Evolutionary conservation across 208 protist species (phyloP).

Genomic region (Wallacemonas rigidus): DNA sequence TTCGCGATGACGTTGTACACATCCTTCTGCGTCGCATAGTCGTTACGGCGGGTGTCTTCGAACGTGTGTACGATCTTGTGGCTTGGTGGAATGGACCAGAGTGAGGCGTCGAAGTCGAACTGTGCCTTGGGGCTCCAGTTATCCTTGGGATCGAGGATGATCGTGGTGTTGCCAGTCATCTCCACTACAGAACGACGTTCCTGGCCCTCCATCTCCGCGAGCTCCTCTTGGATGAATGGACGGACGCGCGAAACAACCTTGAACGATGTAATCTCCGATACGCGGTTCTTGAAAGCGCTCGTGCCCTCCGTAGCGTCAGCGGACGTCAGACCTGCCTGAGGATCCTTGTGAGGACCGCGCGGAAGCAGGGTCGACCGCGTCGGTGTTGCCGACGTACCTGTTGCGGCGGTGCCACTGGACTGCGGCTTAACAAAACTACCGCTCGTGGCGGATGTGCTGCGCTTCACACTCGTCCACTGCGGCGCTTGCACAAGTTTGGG

Average conservation of each 20-base stretch:
- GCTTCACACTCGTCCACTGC: slow-evolving; percentile 13
- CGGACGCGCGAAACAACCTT: slow-evolving; percentile 83
- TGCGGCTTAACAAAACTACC: neutral
- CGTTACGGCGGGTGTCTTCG: slow-evolving; percentile 69
- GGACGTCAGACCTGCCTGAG: slow-evolving; percentile 35
- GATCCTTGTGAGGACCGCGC: slow-evolving; percentile 14
- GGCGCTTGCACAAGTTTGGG: slow-evolving; percentile 64
- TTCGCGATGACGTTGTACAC: slow-evolving; percentile 92
- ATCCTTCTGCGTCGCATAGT: slow-evolving; percentile 82
- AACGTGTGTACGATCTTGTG: slow-evolving; percentile 87
- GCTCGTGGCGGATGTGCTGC: neutral
- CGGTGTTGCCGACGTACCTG: slow-evolving; percentile 12
- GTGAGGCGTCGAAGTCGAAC: slow-evolving; percentile 89
- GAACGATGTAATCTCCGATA: slow-evolving; percentile 89
- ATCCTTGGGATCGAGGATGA: slow-evolving; percentile 86
- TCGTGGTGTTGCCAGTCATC: slow-evolving; percentile 88
- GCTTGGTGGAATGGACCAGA: slow-evolving; percentile 89
- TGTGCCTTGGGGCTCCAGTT: slow-evolving; percentile 86
- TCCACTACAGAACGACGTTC: slow-evolving; percentile 87
- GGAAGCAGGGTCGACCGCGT: slow-evolving; percentile 6
- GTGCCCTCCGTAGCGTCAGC: slow-evolving; percentile 66
- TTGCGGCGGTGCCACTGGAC: slow-evolving; percentile 6
- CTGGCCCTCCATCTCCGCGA: slow-evolving; percentile 85
- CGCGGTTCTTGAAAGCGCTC: slow-evolving; percentile 73
- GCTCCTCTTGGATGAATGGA: slow-evolving; percentile 88